Base-by-base conservation (phyloP, 2,329 filamentous ascomycete genomes). In the Bipolaris victoriae region DNA sequence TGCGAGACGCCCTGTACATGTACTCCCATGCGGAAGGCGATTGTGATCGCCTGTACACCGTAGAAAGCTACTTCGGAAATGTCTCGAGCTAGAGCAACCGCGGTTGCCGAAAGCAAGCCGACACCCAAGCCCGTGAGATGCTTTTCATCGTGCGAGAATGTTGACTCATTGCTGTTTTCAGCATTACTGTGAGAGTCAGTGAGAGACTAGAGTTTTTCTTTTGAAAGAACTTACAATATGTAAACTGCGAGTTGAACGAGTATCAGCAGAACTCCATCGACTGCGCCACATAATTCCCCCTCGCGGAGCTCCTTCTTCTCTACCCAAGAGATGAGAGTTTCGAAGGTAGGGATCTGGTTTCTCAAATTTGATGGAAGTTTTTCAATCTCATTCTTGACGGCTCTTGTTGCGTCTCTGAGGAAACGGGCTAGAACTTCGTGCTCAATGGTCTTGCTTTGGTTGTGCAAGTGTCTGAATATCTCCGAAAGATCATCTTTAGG, bases 11-110 rank as follows among this genome's bases (percentile, higher is more conserved):
- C 67, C n/a, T 76, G 60, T 0, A 83, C 80, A 3, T 75, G 64
- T 2, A 82, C 64, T 1, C 81, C 81, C 3, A 84, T 68, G 1
- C 81, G 74, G 55, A 84, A 83, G 1, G 82, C 79, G 1, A 77
- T 33, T 0, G 79, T 72, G 1, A 82, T 64, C 1, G 70, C 76
- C 49, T 83, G 71, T 0, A 76, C 79, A 6, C 80, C 82, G n/a
- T 68, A 66, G 2, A 72, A 39, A 2, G 78, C 67, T 0, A 84
- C 40, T 18, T 82, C 79, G 0, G 72, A 62, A 5, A 81, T n/a
- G 0, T 67, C 72, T 0, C 67, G 53, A 4, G 82, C 72, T 1
- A 81, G 33, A 0, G 81, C 72, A 0, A 83, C 64, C 1, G 81
- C 81, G 16, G 78, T 71, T 0, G 76, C 66, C 4, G 79, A 65